A percentile compares a stretch with the other conserved stretches of the same genome.
Evolutionary conservation across 371 early-diverging fungal species (phyloP).

Genomic region (Sporodiniella umbellata): DNA sequence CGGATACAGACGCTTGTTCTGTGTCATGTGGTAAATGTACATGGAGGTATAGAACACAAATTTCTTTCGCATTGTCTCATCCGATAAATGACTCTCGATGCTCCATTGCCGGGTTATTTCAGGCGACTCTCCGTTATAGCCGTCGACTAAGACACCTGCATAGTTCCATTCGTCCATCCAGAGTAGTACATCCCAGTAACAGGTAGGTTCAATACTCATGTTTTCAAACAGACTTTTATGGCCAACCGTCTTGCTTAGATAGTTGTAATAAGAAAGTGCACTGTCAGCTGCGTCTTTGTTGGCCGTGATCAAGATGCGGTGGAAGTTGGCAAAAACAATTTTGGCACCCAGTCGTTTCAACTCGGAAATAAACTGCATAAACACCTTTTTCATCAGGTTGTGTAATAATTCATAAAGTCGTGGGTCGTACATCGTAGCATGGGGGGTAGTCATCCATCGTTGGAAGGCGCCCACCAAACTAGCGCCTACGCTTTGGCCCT

Average conservation of each 20-base stretch:
- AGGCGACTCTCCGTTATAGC: slow-evolving; percentile 5
- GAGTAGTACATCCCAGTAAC: slow-evolving; percentile 78
- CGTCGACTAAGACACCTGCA: slow-evolving; percentile 61
- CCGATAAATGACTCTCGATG: slow-evolving; percentile 82
- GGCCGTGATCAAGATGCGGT: slow-evolving; percentile 79
- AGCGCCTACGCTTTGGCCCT: slow-evolving; percentile 62
- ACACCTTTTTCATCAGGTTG: slow-evolving; percentile 85
- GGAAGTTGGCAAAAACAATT: slow-evolving; percentile 78
- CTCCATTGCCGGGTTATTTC: slow-evolving; percentile 69
- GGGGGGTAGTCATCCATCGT: slow-evolving; percentile 83
- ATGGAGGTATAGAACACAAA: slow-evolving; percentile 46
- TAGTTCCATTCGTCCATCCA: slow-evolving; percentile 95
- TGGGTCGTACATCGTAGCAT: slow-evolving; percentile 83
- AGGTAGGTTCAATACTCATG: slow-evolving; percentile 56
- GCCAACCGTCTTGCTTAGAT: slow-evolving; percentile 65
- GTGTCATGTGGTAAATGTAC: slow-evolving; percentile 20
- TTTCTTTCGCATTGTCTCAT: slow-evolving; percentile 64
- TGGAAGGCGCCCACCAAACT: slow-evolving; percentile 75
- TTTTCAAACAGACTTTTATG: slow-evolving; percentile 74
- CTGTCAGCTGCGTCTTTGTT: slow-evolving; percentile 69
- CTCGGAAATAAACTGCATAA: slow-evolving; percentile 78
- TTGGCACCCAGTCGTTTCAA: slow-evolving; percentile 73
- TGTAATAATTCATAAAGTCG: slow-evolving; percentile 74
- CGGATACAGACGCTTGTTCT: slow-evolving; percentile 11
- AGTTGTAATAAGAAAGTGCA: slow-evolving; percentile 72